These are phyloP conservation scores for Postia placenta DNA, from an alignment of 768 basidiomycete species.

Conservation along the genomic window DNA sequence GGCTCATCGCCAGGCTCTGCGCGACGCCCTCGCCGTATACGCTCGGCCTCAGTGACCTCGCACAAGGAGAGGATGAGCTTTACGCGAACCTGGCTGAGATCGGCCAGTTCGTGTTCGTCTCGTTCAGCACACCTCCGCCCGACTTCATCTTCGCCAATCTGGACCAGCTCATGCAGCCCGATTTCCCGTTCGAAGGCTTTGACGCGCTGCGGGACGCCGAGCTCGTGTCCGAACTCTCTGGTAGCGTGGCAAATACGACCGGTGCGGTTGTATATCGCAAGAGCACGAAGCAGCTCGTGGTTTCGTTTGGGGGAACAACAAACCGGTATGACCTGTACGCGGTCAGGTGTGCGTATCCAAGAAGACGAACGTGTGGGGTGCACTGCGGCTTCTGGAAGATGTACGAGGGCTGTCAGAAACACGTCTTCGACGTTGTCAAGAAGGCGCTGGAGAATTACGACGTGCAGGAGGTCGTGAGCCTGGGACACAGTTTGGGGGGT, in stretches of 20 bases:
- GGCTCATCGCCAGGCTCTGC: conserved; percentile 43
- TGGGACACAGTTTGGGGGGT: conserved; percentile 56
- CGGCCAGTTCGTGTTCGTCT: conserved; percentile 54
- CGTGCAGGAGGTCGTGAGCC: conserved; percentile 38
- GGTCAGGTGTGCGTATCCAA: conserved; percentile 33
- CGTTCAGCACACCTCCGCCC: conserved; percentile 27
- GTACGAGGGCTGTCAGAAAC: conserved; percentile 36
- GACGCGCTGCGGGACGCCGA: conserved; percentile 27
- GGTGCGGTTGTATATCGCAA: conserved; percentile 43
- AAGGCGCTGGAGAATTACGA: conserved; percentile 31
- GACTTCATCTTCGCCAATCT: conserved; percentile 38
- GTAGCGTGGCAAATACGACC: conserved; percentile 38
- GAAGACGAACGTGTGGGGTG: conserved; percentile 29
- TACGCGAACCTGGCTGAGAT: conserved; percentile 35
- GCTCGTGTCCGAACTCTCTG: conserved; percentile 34
- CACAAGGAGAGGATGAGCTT: conserved; percentile 29
- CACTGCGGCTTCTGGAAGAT: conserved; percentile 53
- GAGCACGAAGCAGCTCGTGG: conserved; percentile 37
- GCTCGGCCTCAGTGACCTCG: conserved; percentile 37
- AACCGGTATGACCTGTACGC: conserved; percentile 41
- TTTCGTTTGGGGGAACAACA: conserved; percentile 48
- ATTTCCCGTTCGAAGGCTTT: conserved; percentile 49
- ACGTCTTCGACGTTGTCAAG: conserved; percentile 31
- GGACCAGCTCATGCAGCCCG: conserved; percentile 29
- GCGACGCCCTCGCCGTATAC: conserved; percentile 39